Evolutionary conservation across 805 yeast species (phyloP).

Genomic region (Wickerhamomyces strasburgensis): DNA sequence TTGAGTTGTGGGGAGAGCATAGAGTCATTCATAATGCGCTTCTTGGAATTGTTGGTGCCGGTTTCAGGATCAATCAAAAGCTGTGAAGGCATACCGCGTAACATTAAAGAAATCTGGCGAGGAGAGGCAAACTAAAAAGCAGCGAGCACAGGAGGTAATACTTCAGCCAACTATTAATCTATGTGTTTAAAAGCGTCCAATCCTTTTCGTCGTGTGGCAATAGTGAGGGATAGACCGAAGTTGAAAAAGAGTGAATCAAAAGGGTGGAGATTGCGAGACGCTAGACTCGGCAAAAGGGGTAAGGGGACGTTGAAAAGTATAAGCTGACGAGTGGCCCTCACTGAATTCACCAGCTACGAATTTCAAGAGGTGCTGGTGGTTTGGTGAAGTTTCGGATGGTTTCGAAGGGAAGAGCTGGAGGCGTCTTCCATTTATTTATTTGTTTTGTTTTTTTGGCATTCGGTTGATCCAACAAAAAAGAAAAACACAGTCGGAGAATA

Average conservation of each 20-base stretch:
- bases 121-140: not conserved
- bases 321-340: too few relatives aligned
- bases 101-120: not conserved
- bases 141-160: too few relatives aligned
- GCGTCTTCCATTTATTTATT: not conserved
- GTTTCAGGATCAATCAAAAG: not conserved
- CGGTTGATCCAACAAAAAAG: not conserved
- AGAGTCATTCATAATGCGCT: constrained; percentile 23
- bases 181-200: too few relatives aligned
- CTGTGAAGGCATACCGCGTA: not conserved
- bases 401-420: not conserved
- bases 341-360: too few relatives aligned
- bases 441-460: not conserved
- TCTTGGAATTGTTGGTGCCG: constrained; percentile 14
- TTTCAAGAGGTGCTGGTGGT: too few relatives aligned
- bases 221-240: too few relatives aligned
- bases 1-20: constrained; percentile 25
- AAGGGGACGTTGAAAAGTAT: too few relatives aligned
- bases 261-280: too few relatives aligned
- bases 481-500: not conserved
- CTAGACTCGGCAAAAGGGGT: too few relatives aligned
- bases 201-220: too few relatives aligned
- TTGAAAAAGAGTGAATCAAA: too few relatives aligned
- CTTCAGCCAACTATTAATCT: too few relatives aligned
- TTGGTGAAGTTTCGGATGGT: not conserved